Evolutionary conservation across 305 asterid genomes (phyloP).

Genomic region (Fraxinus sp.): DNA sequence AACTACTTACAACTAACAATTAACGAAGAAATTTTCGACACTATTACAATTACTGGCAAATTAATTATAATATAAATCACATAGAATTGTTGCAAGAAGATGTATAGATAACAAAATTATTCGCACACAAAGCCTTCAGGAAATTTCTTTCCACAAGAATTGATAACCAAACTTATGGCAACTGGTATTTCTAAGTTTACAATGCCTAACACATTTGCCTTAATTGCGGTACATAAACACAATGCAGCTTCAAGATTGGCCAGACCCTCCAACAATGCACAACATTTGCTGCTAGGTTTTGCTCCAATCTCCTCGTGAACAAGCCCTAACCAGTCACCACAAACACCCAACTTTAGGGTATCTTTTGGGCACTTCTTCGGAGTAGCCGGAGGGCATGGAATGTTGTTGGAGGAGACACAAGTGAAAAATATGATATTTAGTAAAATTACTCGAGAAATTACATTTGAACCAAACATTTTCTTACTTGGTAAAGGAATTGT

Average conservation of each 20-base stretch:
- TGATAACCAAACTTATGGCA: constrained; percentile 57
- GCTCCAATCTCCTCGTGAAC: constrained; percentile 72
- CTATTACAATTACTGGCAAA: background rate
- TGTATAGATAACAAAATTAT: background rate
- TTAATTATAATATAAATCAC: background rate
- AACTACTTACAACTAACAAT: background rate
- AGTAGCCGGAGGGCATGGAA: constrained; percentile 50
- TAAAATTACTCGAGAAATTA: constrained; percentile 32
- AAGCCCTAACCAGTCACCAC: constrained; percentile 80
- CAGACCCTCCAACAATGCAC: constrained; percentile 59
- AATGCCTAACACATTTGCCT: constrained; percentile 61
- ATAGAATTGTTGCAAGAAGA: background rate
- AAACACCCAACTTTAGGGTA: constrained; percentile 72
- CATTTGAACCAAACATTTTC: constrained; percentile 42
- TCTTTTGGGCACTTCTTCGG: constrained; percentile 61
- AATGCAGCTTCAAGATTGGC: constrained; percentile 84
- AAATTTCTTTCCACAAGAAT: constrained; percentile 77
- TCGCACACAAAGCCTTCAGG: constrained; percentile 62
- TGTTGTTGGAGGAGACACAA: constrained; percentile 44
- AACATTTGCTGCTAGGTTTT: constrained; percentile 58
- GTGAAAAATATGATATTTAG: constrained; percentile 42
- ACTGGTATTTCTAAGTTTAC: constrained; percentile 50
- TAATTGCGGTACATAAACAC: constrained; percentile 77
- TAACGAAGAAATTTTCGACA: background rate
- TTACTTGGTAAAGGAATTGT: background rate